Base-by-base conservation (phyloP, 2,329 filamentous ascomycete genomes). In the Penicillium sp. region DNA sequence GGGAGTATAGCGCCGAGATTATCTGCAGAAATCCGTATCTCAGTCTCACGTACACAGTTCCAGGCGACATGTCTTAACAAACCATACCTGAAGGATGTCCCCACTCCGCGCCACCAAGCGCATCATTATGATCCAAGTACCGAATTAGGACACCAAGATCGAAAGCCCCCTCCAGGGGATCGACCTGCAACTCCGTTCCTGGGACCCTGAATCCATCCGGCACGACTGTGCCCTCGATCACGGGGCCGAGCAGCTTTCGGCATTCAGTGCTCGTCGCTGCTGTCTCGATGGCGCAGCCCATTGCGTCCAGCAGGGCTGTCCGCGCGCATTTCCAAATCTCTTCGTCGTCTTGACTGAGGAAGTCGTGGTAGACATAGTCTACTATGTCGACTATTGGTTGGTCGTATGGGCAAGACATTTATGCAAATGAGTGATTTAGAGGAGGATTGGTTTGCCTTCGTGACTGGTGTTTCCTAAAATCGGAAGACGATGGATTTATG, bases 101-200 rank as follows among this genome's bases (percentile, higher is more conserved):
- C 76, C 75, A 77, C 63, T 78, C 76, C n/a, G 64, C 66, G 0
- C 74, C 76, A 9, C 63, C 53, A n/a, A 72, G 65, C 5, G 69
- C 74, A 65, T 78, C 76, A 49, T 76, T 78, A 48, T 76, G 74
- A 56, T 78, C 76, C 14, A 78, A 58, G 50, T 75, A 77, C 26
- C 75, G 66, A 37, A 78, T 75, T 58, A 75, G 57, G 2, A 65
- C 59, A 0, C 73, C 74, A 22, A 78, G 40, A 50, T 74, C 69
- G 52, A 77, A 78, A 14, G 76, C 71, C 0, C 73, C 75, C 45
- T 76, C 72, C 1, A 73, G 43, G 3, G 69, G 68, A 53, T 78
- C 76, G 13, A 77, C 47, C 9, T 65, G 55, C 37, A 69, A 66
- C 3, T 38, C n/a, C 5, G 76, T 78, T 1, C 76, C 76, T 0